Evolutionary conservation across 495 filamentous ascomycete species (phyloP).

Genomic region (Rostrohypoxylon terebratum): DNA sequence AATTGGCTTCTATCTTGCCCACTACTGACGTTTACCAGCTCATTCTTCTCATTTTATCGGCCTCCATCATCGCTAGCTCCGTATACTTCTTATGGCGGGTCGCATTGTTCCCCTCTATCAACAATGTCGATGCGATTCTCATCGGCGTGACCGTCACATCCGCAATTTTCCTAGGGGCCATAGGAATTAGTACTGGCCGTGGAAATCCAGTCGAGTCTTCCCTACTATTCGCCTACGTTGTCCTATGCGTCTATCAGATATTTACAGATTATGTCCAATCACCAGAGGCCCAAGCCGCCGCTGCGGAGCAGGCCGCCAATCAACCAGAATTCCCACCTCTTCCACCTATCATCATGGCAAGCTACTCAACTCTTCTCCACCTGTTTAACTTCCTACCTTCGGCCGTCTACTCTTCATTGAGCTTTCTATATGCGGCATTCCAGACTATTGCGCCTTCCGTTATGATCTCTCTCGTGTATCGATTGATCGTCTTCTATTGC

Average conservation of each 20-base stretch:
- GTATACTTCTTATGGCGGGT: slow-evolving; percentile 98
- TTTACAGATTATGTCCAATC: slow-evolving; percentile 97
- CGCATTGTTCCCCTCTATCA: slow-evolving; percentile 89
- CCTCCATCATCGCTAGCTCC: slow-evolving; percentile 90
- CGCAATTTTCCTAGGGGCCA: slow-evolving; percentile 89
- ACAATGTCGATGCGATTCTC: slow-evolving; percentile 91
- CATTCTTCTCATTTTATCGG: slow-evolving; percentile 84
- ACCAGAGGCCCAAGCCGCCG: slow-evolving; percentile 65
- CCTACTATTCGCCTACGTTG: slow-evolving; percentile 94
- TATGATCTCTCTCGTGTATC: slow-evolving; percentile 91
- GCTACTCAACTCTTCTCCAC: slow-evolving; percentile 89
- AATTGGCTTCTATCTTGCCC: neutral
- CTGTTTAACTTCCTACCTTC: slow-evolving; percentile 84
- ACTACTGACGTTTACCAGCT: slow-evolving; percentile 69
- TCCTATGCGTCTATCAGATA: slow-evolving; percentile 97
- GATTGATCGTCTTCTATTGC: slow-evolving; percentile 92
- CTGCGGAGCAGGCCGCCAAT: slow-evolving; percentile 56
- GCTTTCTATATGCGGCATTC: slow-evolving; percentile 87
- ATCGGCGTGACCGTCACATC: slow-evolving; percentile 93
- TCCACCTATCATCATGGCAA: slow-evolving; percentile 98
- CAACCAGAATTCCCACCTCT: slow-evolving; percentile 91
- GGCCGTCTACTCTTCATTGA: slow-evolving; percentile 84
- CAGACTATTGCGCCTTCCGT: slow-evolving; percentile 95
- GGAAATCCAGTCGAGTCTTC: slow-evolving; percentile 97
- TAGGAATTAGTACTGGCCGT: slow-evolving; percentile 92